Conservation (phyloP, 108 stramenopile genomes). For the Aurantiochytrium sp. region DNA sequence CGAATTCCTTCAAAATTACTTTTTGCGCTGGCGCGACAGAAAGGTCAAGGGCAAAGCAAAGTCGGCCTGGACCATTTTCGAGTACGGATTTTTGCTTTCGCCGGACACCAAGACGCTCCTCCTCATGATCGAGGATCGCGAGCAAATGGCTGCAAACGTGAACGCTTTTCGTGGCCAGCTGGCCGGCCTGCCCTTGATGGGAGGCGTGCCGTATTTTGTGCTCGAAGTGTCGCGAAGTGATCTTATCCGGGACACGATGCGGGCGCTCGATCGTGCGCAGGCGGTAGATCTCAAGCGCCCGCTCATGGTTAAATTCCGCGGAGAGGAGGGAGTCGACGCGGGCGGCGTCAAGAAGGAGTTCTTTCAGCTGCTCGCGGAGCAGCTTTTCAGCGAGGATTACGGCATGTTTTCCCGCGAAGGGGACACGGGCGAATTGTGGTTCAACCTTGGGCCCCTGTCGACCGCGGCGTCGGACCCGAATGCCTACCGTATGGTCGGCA, state of each 20-base stretch:
- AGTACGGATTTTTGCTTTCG: conserved; percentile 2
- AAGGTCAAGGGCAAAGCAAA: neutral
- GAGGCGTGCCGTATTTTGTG: conserved; percentile 28
- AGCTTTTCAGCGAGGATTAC: conserved; percentile 28
- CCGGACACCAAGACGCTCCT: neutral
- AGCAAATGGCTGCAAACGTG: neutral
- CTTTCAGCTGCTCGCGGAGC: conserved; percentile 16
- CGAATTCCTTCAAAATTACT: neutral
- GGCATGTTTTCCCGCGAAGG: conserved; percentile 31
- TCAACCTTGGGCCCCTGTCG: conserved; percentile 31
- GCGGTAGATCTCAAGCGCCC: conserved; percentile 49
- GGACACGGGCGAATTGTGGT: conserved; percentile 33
- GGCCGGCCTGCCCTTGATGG: neutral
- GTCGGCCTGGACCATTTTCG: neutral
- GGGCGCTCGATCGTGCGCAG: neutral
- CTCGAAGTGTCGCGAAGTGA: conserved; percentile 28
- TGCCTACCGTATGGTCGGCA: conserved; percentile 37
- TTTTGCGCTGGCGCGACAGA: neutral
- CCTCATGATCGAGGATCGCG: neutral
- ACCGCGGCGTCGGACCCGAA: neutral
- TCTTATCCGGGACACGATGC: conserved; percentile 32
- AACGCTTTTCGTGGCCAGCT: neutral
- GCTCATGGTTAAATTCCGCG: conserved; percentile 67
- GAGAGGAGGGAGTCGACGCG: conserved; percentile 86
- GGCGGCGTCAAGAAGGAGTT: conserved; percentile 89